These are phyloP conservation scores for Daldinia grandis DNA, from an alignment of 495 filamentous ascomycete genomes.

Conservation along the genomic window DNA sequence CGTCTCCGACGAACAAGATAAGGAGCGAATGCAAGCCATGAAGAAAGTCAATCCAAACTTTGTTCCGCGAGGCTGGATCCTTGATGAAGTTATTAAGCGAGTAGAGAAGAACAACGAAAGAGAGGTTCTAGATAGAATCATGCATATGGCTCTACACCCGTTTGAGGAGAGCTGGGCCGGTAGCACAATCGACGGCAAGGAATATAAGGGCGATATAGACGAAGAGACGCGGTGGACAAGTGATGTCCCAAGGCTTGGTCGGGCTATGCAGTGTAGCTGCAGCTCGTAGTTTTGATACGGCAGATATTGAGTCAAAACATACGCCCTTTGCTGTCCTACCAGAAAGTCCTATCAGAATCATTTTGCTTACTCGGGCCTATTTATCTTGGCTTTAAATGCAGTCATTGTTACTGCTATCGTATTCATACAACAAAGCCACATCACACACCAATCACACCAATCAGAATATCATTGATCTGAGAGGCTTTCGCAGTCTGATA, in stretches of 20 bases:
- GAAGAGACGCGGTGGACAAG: slow-evolving; percentile 87
- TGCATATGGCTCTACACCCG: slow-evolving; percentile 82
- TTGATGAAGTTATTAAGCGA: slow-evolving; percentile 88
- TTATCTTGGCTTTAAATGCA: background rate
- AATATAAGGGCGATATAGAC: slow-evolving; percentile 63
- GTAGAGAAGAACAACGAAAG: slow-evolving; percentile 87
- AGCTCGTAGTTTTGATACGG: slow-evolving; percentile 52
- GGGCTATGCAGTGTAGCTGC: slow-evolving; percentile 93
- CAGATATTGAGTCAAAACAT: background rate
- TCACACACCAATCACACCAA: background rate
- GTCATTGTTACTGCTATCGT: background rate
- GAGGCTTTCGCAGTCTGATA: background rate
- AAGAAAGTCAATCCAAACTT: slow-evolving; percentile 90
- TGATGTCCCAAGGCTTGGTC: slow-evolving; percentile 79
- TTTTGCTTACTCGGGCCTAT: background rate
- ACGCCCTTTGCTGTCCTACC: no score
- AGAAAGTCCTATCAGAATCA: background rate
- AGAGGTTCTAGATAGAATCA: slow-evolving; percentile 74
- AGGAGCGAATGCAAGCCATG: slow-evolving; percentile 74
- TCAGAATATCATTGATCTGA: background rate
- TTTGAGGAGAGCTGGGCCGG: slow-evolving; percentile 82
- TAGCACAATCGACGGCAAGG: slow-evolving; percentile 47
- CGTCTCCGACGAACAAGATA: slow-evolving; percentile 59
- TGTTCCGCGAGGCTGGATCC: slow-evolving; percentile 84
- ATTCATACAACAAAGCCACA: background rate